These are phyloP conservation scores for Emmonsiellopsis sp. DNA, from an alignment of 2,329 filamentous ascomycete species.

Conservation along the genomic window DNA sequence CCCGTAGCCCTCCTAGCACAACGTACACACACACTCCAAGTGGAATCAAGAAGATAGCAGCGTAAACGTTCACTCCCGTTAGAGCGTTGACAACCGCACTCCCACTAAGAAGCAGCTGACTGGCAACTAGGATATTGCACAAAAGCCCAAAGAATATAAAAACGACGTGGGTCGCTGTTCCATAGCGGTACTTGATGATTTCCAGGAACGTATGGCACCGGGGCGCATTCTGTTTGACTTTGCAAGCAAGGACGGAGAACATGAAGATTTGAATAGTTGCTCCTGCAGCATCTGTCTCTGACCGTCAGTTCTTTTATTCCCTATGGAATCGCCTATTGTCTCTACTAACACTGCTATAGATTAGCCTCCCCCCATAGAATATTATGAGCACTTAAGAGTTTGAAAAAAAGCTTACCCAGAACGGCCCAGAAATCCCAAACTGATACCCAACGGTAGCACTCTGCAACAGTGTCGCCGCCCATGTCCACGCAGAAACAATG, in stretches of 20 bases:
- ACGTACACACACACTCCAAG: constrained; percentile 76
- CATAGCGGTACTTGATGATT: constrained; percentile 72
- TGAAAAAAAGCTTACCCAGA: constrained; percentile 29
- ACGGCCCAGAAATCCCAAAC: constrained; percentile 60
- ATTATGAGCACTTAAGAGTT: too few relatives aligned
- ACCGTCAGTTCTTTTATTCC: too few relatives aligned
- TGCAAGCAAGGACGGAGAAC: constrained; percentile 83
- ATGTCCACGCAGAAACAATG: constrained; percentile 90
- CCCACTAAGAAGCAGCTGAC: constrained; percentile 81
- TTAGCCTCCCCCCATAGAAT: too few relatives aligned
- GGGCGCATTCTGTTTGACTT: constrained; percentile 74
- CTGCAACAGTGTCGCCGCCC: constrained; percentile 76
- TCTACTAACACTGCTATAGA: constrained; percentile 40
- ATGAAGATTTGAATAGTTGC: constrained; percentile 80
- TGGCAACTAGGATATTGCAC: constrained; percentile 78
- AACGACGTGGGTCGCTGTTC: constrained; percentile 59
- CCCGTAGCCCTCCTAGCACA: constrained; percentile 66
- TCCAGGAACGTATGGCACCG: constrained; percentile 82
- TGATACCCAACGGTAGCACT: constrained; percentile 72
- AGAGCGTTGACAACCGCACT: constrained; percentile 62
- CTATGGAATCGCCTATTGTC: constrained; percentile 37
- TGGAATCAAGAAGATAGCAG: constrained; percentile 75
- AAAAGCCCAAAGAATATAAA: constrained; percentile 78
- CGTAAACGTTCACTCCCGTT: constrained; percentile 66
- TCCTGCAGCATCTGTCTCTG: constrained; percentile 20